Conservation (phyloP, 768 basidiomycete species). For the Fibroporia radiculosa region DNA sequence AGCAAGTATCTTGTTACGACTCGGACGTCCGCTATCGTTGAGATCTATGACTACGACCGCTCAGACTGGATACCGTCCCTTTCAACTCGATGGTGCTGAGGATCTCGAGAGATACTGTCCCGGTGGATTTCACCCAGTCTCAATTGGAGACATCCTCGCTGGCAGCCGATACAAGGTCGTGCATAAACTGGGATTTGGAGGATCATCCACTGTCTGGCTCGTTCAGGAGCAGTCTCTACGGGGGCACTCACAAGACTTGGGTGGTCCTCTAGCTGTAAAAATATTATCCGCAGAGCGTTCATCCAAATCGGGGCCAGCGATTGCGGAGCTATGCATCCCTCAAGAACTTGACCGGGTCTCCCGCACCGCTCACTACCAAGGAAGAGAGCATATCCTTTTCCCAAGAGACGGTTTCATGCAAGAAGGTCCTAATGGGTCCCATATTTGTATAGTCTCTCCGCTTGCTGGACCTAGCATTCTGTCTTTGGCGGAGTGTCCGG, state of each 20-base stretch:
- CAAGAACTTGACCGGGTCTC: slow-evolving; percentile 21
- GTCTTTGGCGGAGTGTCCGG: slow-evolving; percentile 26
- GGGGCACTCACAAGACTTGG: slow-evolving; percentile 11
- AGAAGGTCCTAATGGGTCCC: slow-evolving; percentile 42
- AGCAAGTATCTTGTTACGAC: too few species aligned
- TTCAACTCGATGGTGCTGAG: slow-evolving; percentile 28
- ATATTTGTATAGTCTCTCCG: slow-evolving; percentile 40
- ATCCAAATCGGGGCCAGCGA: slow-evolving; percentile 14
- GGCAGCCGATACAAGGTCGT: slow-evolving; percentile 40
- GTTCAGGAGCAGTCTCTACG: slow-evolving; percentile 24
- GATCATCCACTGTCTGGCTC: slow-evolving; percentile 35
- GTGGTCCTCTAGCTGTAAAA: slow-evolving; percentile 28
- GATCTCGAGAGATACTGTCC: slow-evolving; percentile 40
- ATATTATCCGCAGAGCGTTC: slow-evolving; percentile 27
- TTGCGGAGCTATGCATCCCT: slow-evolving; percentile 26
- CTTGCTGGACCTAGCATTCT: slow-evolving; percentile 35
- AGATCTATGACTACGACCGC: too few species aligned
- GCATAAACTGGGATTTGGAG: slow-evolving; percentile 40
- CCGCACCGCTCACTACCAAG: not conserved
- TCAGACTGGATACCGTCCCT: slow-evolving; percentile 7
- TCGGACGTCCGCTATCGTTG: too few species aligned
- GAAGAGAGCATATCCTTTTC: slow-evolving; percentile 9
- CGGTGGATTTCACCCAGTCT: slow-evolving; percentile 45
- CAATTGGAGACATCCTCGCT: slow-evolving; percentile 40
- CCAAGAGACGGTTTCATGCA: slow-evolving; percentile 35